Conservation (phyloP, 2,329 filamentous ascomycete species). For the Coniochaeta sp. region DNA sequence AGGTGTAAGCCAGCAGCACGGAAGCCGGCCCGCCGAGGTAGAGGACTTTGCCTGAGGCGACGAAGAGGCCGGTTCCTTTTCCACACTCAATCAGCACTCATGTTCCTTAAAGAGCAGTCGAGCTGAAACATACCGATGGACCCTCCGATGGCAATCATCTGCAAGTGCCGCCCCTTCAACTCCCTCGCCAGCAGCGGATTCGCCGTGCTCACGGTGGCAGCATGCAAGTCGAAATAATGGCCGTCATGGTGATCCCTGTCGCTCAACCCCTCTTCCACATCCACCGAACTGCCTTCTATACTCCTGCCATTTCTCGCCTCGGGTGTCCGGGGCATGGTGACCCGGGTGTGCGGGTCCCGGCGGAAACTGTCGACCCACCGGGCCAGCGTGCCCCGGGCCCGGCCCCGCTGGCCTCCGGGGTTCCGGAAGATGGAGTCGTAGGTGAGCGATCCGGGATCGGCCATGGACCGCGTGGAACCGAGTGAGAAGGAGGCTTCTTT, state of each 20-base stretch:
- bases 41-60: slow-evolving; percentile 69
- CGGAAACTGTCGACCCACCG: background rate
- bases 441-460: background rate
- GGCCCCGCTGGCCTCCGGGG: slow-evolving; percentile 1
- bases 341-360: background rate
- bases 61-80: slow-evolving; percentile 75
- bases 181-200: slow-evolving; percentile 67
- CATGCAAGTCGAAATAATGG: slow-evolving; percentile 47
- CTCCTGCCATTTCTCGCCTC: background rate
- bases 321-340: background rate
- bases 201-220: slow-evolving; percentile 65
- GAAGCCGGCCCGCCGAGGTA: slow-evolving; percentile 69
- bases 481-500: background rate
- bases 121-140: slow-evolving; percentile 56
- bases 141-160: slow-evolving; percentile 96
- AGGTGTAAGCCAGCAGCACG: slow-evolving; percentile 65
- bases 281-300: background rate
- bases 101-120: background rate
- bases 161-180: slow-evolving; percentile 77
- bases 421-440: background rate
- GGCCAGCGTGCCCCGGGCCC: slow-evolving; percentile 3
- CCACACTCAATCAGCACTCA: background rate
- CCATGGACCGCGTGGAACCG: background rate
- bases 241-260: slow-evolving; percentile 26
- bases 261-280: background rate